Conservation (phyloP, 1,284 basidiomycete genomes). For the Ceratorhiza oryzae-sativae region DNA sequence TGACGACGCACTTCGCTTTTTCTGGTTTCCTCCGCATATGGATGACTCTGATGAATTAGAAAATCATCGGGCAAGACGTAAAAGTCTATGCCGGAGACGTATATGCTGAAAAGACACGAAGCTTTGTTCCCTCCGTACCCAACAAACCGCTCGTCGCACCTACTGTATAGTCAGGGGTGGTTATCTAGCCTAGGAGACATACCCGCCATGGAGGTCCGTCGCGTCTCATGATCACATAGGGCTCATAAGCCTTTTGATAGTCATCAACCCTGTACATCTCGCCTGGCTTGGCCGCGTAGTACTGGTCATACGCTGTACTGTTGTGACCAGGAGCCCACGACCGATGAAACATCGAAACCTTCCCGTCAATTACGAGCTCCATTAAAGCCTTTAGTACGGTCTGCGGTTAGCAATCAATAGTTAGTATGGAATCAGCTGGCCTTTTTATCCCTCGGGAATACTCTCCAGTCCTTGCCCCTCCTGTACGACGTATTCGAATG, state of each 20-base stretch:
- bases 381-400: slow-evolving; percentile 58
- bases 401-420: slow-evolving; percentile 12
- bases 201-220: slow-evolving; percentile 73
- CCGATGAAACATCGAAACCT: slow-evolving; percentile 76
- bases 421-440: slow-evolving; percentile 50
- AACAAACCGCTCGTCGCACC: slow-evolving; percentile 88
- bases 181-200: neutral
- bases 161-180: slow-evolving; percentile 44
- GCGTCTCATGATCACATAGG: slow-evolving; percentile 80
- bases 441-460: slow-evolving; percentile 71
- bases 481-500: slow-evolving; percentile 75
- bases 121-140: slow-evolving; percentile 82
- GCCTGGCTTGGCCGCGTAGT: slow-evolving; percentile 66
- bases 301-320: slow-evolving; percentile 75
- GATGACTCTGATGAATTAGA: slow-evolving; percentile 82
- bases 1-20: slow-evolving; percentile 64
- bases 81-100: slow-evolving; percentile 71
- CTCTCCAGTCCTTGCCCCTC: slow-evolving; percentile 62
- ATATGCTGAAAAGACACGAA: slow-evolving; percentile 70
- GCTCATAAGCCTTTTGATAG: slow-evolving; percentile 84
- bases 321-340: slow-evolving; percentile 80
- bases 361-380: slow-evolving; percentile 59
- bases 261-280: slow-evolving; percentile 74
- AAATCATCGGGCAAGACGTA: slow-evolving; percentile 86
- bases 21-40: slow-evolving; percentile 76